These are phyloP conservation scores for Boletus albobrunnescens DNA, from an alignment of 1,284 basidiomycete species.

Conservation along the genomic window DNA sequence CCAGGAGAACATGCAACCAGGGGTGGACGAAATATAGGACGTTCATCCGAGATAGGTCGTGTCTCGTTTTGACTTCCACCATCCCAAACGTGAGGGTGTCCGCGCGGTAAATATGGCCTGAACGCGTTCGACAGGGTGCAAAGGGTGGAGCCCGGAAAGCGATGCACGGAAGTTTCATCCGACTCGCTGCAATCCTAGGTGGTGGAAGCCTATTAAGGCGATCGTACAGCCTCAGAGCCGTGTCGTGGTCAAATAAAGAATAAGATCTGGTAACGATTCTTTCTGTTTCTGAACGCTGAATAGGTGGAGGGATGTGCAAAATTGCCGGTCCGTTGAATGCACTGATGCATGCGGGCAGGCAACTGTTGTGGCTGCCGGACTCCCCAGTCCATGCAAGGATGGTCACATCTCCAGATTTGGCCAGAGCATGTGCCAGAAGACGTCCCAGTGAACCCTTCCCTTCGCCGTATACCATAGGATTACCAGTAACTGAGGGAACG, in stretches of 20 bases:
- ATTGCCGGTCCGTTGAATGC: neutral
- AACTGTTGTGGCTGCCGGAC: neutral
- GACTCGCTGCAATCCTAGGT: neutral
- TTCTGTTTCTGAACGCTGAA: neutral
- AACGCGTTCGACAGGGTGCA: no score
- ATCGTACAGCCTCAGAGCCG: neutral
- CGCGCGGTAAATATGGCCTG: no score
- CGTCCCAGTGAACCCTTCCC: neutral
- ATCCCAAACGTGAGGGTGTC: no score
- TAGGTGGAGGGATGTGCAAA: neutral
- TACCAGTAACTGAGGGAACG: neutral
- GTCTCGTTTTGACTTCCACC: no score
- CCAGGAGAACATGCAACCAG: no score
- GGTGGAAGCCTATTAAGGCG: neutral
- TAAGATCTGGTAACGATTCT: neutral
- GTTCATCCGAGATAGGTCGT: no score
- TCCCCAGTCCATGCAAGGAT: conserved; percentile 1
- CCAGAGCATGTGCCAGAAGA: neutral
- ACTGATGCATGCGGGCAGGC: neutral
- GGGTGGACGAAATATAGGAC: no score
- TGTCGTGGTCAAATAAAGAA: neutral
- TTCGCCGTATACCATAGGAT: neutral
- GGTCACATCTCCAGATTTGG: neutral
- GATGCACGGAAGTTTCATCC: conserved; percentile 3
- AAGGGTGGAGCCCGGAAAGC: no score